These are phyloP conservation scores for Musa beccarii DNA, from an alignment of 176 grass and related monocot genomes.

Conservation along the genomic window DNA sequence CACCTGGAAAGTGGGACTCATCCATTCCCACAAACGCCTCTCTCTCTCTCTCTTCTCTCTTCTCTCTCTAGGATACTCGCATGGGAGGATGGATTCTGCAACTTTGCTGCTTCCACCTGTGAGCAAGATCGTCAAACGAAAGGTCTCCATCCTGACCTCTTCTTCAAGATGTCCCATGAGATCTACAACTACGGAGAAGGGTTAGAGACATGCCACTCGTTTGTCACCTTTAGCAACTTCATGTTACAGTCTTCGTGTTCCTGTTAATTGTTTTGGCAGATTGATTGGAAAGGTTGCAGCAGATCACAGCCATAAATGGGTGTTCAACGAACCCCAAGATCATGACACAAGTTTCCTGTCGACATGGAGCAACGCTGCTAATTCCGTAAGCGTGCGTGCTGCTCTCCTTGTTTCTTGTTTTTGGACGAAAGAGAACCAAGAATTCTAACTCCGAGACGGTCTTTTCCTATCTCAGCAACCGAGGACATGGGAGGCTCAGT, in stretches of 20 bases:
- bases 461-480: constrained; percentile 40
- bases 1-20: too few species aligned
- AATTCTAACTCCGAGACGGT: not conserved
- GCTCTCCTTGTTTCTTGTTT: not conserved
- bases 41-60: not conserved
- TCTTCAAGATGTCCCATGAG: constrained; percentile 99
- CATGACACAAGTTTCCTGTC: constrained; percentile 60
- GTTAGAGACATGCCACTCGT: constrained; percentile 2
- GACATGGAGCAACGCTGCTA: constrained; percentile 73
- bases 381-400: constrained; percentile 42
- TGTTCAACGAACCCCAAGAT: constrained; percentile 67
- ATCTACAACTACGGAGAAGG: constrained; percentile 97
- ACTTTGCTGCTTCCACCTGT: constrained; percentile 56
- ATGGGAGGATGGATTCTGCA: constrained; percentile 98
- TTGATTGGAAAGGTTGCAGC: constrained; percentile 92
- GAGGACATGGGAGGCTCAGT: constrained; percentile 93
- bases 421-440: too few species aligned
- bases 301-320: constrained; percentile 95
- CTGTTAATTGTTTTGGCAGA: constrained; percentile 21
- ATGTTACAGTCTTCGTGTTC: not conserved
- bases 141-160: constrained; percentile 78
- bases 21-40: not conserved
- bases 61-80: constrained; percentile 54
- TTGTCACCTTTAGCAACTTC: not conserved
- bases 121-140: constrained; percentile 35